Evolutionary conservation across 2,329 filamentous ascomycete species (phyloP).

Genomic region (Hypoxylon sp.): DNA sequence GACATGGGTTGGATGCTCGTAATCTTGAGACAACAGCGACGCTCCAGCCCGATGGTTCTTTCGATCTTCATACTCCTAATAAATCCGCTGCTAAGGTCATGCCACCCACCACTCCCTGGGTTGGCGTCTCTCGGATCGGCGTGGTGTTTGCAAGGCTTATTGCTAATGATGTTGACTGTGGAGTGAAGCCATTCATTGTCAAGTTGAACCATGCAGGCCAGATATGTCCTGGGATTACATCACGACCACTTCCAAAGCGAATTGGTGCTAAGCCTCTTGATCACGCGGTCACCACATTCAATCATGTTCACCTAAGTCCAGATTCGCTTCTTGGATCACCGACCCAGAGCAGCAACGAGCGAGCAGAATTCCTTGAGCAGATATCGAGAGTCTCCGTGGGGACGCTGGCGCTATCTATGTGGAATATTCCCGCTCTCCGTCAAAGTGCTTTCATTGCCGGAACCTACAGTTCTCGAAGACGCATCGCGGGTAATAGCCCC

Average conservation of each 20-base stretch:
- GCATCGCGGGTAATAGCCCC: slow-evolving; percentile 14
- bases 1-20: slow-evolving; percentile 58
- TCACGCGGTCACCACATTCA: slow-evolving; percentile 55
- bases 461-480: slow-evolving; percentile 43
- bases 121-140: slow-evolving; percentile 50
- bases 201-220: slow-evolving; percentile 46
- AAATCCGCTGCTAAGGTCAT: slow-evolving; percentile 54
- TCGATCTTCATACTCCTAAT: slow-evolving; percentile 50
- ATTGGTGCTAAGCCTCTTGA: slow-evolving; percentile 53
- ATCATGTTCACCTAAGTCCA: slow-evolving; percentile 50
- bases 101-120: slow-evolving; percentile 48
- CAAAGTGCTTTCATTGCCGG: slow-evolving; percentile 44
- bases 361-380: slow-evolving; percentile 49
- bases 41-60: slow-evolving; percentile 51
- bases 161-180: slow-evolving; percentile 46
- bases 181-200: slow-evolving; percentile 55
- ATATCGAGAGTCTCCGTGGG: slow-evolving; percentile 50
- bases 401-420: slow-evolving; percentile 48
- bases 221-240: slow-evolving; percentile 53
- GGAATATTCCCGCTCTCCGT: slow-evolving; percentile 38
- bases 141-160: slow-evolving; percentile 56
- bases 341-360: slow-evolving; percentile 39
- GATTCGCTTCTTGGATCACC: slow-evolving; percentile 51
- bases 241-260: slow-evolving; percentile 47
- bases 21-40: slow-evolving; percentile 59